Evolutionary conservation across 176 grass and related monocot genomes (phyloP), one percentile per base, ranked within the genome.

Genomic region (Bromus sterilis): DNA sequence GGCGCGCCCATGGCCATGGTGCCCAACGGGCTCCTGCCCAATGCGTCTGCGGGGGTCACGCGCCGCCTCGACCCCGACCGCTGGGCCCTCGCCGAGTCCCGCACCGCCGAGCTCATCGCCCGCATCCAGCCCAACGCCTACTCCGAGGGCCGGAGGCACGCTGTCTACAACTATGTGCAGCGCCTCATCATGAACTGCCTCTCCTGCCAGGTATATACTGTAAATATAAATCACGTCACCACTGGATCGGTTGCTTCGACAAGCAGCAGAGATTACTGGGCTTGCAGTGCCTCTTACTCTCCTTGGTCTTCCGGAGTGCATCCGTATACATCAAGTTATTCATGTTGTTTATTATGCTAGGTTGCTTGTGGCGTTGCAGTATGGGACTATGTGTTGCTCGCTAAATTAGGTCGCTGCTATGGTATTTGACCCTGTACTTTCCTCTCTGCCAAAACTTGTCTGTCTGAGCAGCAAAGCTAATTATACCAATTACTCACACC

Each of bases 11-110:
- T 74, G 82, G 83, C 87, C 83, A 66, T 84, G 80, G 34, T 89
- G 55, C 87, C 82, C 77, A 97, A 94, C 80, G 95, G 95, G 40
- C 90, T 97, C 82, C 84, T 94, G 86, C 80, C 87, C 80, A 79
- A 80, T 32, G 90, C 89, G 64, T 80, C 75, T 4, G 66, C 74
- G 20, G 89, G 84, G 74, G 83, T 90, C 32, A 91, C 86, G 41
- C 57, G 81, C 43, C 64, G 62, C 6, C 86, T 94, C 80, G 92
- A 97, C 74, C 80, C 51, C 28, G 92, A 94, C 41, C 91, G 80
- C 56, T 92, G 76, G 92, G 68, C 72, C 37, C 43, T 87, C 74
- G 94, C 86, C 1, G 94, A 97, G 84, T 60, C 44, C 51, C 86
- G 81, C 67, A 91, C 92, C 26, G 79, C 87, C 11, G 89, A 94